phyloP scores from a whole-genome alignment of 306 rosid genomes.

The Lablab purpureus region DNA sequence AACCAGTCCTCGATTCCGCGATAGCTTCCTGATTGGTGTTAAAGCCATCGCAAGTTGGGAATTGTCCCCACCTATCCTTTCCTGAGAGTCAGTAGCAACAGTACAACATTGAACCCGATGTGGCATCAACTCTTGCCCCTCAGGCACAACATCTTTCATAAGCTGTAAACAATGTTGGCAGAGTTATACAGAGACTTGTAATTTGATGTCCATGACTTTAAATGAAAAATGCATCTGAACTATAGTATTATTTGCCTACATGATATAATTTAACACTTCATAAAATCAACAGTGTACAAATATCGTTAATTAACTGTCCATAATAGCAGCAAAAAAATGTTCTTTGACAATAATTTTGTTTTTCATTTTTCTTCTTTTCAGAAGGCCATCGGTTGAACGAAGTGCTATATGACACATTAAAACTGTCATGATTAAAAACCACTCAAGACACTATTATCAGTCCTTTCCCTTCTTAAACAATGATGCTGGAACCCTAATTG shows the following conservation, averaged over 20 bases:
- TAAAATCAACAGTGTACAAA: neutral
- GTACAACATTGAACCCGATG: conserved; percentile 51
- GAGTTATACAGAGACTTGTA: neutral
- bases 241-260: conserved; percentile 13
- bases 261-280: conserved; percentile 11
- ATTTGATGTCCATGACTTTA: neutral
- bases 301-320: neutral
- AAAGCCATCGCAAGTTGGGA: conserved; percentile 48
- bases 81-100: conserved; percentile 22
- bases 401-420: neutral
- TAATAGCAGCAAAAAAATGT: neutral
- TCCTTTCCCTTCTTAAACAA: neutral
- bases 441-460: neutral
- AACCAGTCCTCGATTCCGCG: conserved; percentile 69
- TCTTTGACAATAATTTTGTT: neutral
- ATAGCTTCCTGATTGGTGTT: conserved; percentile 72
- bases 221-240: conserved; percentile 25
- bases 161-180: conserved; percentile 55
- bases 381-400: neutral
- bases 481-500: neutral
- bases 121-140: conserved; percentile 79
- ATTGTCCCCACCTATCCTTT: conserved; percentile 31
- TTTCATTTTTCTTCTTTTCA: neutral
- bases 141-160: conserved; percentile 67
- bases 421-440: neutral